Conservation (phyloP, 257 asterid species). For the Lycium barbarum region DNA sequence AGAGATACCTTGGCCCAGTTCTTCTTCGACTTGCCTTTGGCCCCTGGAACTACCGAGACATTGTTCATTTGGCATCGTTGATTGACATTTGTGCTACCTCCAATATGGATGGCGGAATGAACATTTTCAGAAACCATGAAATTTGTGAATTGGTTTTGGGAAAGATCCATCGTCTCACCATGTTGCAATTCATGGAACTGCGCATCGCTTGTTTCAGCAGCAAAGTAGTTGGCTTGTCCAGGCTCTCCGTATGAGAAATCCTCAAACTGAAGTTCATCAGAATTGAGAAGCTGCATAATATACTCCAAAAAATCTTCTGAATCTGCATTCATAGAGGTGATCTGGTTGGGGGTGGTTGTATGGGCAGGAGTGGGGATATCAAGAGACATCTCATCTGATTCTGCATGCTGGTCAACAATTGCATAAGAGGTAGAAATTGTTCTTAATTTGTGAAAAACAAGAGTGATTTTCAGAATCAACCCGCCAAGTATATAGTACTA, state of each 20-base stretch:
- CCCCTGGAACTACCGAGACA: background rate
- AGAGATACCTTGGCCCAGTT: background rate
- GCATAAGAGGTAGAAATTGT: constrained; percentile 3
- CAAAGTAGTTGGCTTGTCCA: background rate
- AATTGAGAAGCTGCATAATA: rapidly evolving
- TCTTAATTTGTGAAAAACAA: too few relatives aligned
- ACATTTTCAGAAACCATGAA: background rate
- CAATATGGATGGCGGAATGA: too few relatives aligned
- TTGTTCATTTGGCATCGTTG: background rate
- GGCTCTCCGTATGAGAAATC: background rate
- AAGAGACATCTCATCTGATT: background rate
- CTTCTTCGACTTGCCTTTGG: background rate
- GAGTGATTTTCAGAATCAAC: background rate
- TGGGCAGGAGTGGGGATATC: background rate
- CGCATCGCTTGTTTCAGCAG: background rate
- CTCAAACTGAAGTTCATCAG: background rate
- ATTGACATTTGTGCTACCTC: background rate
- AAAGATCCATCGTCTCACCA: background rate
- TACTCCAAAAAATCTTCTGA: background rate
- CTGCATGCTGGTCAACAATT: background rate
- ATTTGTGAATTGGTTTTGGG: background rate
- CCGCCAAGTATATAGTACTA: background rate
- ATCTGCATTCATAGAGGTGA: background rate
- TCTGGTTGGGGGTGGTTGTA: too few relatives aligned
- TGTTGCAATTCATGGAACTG: background rate